Evolutionary conservation across 2,329 filamentous ascomycete genomes (phyloP).

Genomic region (Elsinoe arachidis): DNA sequence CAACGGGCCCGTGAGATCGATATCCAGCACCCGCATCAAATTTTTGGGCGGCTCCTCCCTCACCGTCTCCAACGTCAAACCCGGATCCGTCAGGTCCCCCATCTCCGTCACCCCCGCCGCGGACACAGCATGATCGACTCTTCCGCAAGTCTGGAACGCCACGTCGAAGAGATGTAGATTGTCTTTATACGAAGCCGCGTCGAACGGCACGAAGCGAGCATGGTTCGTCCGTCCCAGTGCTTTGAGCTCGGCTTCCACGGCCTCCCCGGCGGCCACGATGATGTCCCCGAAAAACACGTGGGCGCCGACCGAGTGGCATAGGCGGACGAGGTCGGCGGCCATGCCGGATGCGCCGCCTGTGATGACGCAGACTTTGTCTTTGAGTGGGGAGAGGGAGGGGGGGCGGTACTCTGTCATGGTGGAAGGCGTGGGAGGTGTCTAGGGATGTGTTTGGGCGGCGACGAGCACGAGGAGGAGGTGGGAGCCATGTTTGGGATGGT

Average conservation of each 20-base stretch:
- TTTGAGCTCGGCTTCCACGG: conserved; percentile 23
- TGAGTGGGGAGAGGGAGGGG: conserved; percentile 5
- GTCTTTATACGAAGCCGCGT: conserved; percentile 40
- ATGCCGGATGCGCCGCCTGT: conserved; percentile 39
- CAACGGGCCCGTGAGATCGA: conserved; percentile 41
- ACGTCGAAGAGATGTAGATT: conserved; percentile 40
- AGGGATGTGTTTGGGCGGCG: not conserved
- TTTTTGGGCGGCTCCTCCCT: conserved; percentile 29
- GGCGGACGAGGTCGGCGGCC: conserved; percentile 34
- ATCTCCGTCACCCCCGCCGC: conserved; percentile 41
- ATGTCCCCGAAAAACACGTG: conserved; percentile 39
- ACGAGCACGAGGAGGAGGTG: not conserved
- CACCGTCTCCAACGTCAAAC: conserved; percentile 36
- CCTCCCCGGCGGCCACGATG: conserved; percentile 27
- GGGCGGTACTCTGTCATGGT: conserved; percentile 10
- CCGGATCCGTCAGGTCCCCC: conserved; percentile 38
- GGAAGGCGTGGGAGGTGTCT: not conserved
- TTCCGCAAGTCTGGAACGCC: conserved; percentile 37
- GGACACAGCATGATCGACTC: conserved; percentile 42
- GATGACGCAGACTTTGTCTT: conserved; percentile 26
- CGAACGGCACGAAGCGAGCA: conserved; percentile 34
- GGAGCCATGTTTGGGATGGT: not conserved
- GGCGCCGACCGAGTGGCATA: conserved; percentile 32
- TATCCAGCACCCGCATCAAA: conserved; percentile 34
- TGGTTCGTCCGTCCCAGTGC: conserved; percentile 18